Conservation (phyloP, 495 filamentous ascomycete species). For the Tirmania nivea region DNA sequence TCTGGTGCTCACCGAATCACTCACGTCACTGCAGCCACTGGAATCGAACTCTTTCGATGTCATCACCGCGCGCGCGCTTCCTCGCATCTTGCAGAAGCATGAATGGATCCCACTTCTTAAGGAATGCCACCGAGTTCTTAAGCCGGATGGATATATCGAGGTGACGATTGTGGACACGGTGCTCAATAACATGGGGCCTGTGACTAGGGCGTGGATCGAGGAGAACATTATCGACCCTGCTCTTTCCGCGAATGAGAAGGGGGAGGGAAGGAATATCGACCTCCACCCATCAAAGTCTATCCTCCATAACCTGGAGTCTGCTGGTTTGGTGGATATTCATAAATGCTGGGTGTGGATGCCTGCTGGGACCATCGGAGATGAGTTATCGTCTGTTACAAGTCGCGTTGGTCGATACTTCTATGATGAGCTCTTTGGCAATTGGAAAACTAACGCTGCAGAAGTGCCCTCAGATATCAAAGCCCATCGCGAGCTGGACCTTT, state of each 20-base stretch:
- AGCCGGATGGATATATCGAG: slow-evolving; percentile 17
- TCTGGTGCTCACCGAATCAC: slow-evolving; percentile 1
- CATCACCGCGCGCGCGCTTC: slow-evolving; percentile 3
- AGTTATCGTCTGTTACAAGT: slow-evolving; percentile 17
- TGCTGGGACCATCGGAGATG: slow-evolving; percentile 15
- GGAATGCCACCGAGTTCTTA: slow-evolving; percentile 14
- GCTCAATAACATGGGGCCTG: slow-evolving; percentile 18
- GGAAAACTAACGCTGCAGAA: not conserved
- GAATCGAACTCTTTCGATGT: slow-evolving; percentile 3
- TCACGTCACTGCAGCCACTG: slow-evolving; percentile 1
- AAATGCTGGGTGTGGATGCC: slow-evolving; percentile 21
- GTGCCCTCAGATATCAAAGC: not conserved
- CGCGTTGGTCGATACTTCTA: slow-evolving; percentile 15
- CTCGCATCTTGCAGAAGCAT: not conserved
- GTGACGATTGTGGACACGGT: slow-evolving; percentile 9
- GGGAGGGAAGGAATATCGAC: not conserved
- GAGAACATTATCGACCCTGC: slow-evolving; percentile 3
- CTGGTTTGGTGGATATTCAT: slow-evolving; percentile 11
- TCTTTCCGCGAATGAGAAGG: not conserved
- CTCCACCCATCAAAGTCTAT: slow-evolving; percentile 11
- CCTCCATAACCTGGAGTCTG: slow-evolving; percentile 5
- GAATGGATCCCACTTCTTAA: slow-evolving; percentile 6
- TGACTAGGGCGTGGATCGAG: slow-evolving; percentile 8
- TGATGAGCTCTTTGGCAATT: slow-evolving; percentile 10
- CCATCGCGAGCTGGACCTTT: slow-evolving; percentile 9